A percentile compares a stretch with the other conserved stretches of the same genome.
Evolutionary conservation across 2,329 filamentous ascomycete genomes (phyloP).

Genomic region (Drechslerella dactyloides): DNA sequence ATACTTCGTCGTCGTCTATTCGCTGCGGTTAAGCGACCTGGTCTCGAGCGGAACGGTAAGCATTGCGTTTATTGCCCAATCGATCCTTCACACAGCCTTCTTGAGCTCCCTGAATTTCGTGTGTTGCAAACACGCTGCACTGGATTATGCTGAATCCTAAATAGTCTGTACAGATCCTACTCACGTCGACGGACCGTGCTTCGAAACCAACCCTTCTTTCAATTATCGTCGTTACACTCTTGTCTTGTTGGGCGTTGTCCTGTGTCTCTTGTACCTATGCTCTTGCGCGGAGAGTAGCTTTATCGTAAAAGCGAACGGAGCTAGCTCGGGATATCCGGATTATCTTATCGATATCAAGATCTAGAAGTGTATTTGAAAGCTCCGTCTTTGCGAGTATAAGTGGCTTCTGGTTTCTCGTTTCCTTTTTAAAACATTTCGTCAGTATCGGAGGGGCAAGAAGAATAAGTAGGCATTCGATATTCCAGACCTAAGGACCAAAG

Average conservation of each 20-base stretch:
- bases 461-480: conserved; percentile 33
- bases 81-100: conserved; percentile 49
- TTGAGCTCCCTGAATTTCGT: conserved; percentile 14
- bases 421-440: conserved; percentile 22
- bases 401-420: conserved; percentile 29
- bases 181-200: conserved; percentile 12
- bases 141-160: conserved; percentile 38
- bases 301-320: conserved; percentile 33
- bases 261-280: conserved; percentile 29
- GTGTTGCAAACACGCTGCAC: conserved; percentile 19
- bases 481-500: conserved; percentile 13
- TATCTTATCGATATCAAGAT: conserved; percentile 33
- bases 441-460: conserved; percentile 30
- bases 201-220: conserved; percentile 24
- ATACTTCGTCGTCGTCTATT: conserved; percentile 36
- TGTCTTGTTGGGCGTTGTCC: conserved; percentile 25
- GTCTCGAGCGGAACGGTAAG: conserved; percentile 43
- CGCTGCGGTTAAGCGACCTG: conserved; percentile 45
- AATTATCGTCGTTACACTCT: conserved; percentile 35
- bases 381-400: conserved; percentile 24
- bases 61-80: conserved; percentile 29
- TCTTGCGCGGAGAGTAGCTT: conserved; percentile 9
- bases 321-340: conserved; percentile 14
- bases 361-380: conserved; percentile 43
- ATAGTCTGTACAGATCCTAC: conserved; percentile 41